These are phyloP conservation scores for Xanthoparmelia taractica DNA, from an alignment of 495 filamentous ascomycete genomes.

Conservation along the genomic window DNA sequence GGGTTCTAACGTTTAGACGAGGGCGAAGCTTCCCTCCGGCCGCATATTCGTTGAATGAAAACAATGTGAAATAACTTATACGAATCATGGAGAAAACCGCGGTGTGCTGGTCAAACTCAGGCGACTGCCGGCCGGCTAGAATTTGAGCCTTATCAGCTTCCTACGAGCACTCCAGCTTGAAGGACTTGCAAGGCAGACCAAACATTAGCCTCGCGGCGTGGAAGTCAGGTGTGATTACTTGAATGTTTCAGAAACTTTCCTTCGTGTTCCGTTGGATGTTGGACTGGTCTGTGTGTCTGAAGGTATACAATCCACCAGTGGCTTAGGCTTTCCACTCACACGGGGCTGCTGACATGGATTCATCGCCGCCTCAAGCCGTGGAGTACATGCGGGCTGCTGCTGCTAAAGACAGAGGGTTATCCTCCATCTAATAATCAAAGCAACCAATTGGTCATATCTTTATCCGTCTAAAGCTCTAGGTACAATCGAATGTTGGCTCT, in stretches of 20 bases:
- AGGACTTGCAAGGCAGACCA: not conserved
- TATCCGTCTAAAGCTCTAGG: not conserved
- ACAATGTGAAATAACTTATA: not conserved
- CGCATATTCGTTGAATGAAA: not conserved
- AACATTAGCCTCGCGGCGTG: not conserved
- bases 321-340: not conserved
- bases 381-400: not conserved
- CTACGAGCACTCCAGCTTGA: not conserved
- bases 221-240: not conserved
- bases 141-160: not conserved
- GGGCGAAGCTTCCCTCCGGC: not conserved
- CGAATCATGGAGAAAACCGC: not conserved
- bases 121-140: not conserved
- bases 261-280: not conserved
- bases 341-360: not conserved
- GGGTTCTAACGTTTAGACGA: not conserved
- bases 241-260: not conserved
- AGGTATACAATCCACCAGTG: not conserved
- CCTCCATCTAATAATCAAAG: not conserved
- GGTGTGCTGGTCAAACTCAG: not conserved
- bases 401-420: not conserved
- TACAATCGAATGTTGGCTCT: not conserved
- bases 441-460: not conserved
- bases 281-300: not conserved
- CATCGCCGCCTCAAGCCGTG: not conserved